phyloP scores from a whole-genome alignment of 495 filamentous ascomycete genomes.

The Penicillium lividum region DNA sequence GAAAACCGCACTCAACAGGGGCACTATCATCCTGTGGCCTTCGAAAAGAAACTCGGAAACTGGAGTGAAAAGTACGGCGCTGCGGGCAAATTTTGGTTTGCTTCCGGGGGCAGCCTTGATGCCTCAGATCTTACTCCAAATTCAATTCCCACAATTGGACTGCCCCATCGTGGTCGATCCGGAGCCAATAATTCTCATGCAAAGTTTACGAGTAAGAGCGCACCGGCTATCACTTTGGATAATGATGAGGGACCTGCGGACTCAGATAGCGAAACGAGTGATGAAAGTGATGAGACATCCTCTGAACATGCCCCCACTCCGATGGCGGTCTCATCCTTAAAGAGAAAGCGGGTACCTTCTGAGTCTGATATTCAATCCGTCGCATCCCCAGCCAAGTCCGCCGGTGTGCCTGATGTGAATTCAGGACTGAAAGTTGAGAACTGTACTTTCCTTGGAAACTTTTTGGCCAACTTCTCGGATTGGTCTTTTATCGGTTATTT shows the following conservation, averaged over 20 bases:
- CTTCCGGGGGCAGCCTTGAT: conserved; percentile 13
- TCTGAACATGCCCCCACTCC: conserved; percentile 27
- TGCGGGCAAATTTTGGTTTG: conserved; percentile 53
- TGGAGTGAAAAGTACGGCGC: conserved; percentile 55
- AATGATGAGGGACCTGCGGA: conserved; percentile 24
- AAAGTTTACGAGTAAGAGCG: conserved; percentile 12
- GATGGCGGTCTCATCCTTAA: conserved; percentile 27
- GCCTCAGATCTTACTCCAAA: conserved; percentile 12
- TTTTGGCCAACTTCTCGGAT: conserved; percentile 48
- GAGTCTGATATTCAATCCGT: conserved; percentile 34
- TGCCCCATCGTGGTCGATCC: conserved; percentile 33
- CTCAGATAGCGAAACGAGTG: conserved; percentile 35
- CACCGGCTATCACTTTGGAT: conserved; percentile 10
- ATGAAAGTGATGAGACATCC: conserved; percentile 33
- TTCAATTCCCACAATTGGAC: conserved; percentile 45
- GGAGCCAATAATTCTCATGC: not conserved
- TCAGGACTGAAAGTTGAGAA: conserved; percentile 29
- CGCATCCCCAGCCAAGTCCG: conserved; percentile 34
- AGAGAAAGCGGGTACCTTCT: conserved; percentile 45
- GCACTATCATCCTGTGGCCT: conserved; percentile 50
- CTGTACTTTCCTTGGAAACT: conserved; percentile 44
- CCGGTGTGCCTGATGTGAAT: conserved; percentile 22
- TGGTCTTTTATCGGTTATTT: conserved; percentile 48
- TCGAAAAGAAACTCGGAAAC: conserved; percentile 44
- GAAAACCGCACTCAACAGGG: conserved; percentile 33